Conservation (phyloP, 164 flowering plant genomes). For the Magnolia sinica region DNA sequence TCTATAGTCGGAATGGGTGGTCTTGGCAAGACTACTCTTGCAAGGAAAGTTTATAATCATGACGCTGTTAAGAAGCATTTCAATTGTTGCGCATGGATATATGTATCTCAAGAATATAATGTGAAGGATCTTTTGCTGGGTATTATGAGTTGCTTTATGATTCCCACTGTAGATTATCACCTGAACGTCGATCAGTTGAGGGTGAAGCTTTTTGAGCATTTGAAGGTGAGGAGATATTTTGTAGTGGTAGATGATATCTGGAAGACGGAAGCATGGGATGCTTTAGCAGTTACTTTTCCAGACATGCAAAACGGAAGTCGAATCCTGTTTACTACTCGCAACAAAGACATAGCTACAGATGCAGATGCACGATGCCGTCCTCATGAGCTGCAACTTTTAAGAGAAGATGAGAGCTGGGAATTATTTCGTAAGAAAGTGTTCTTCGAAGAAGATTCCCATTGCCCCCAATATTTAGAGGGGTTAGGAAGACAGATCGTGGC, state of each 20-base stretch:
- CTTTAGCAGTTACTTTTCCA: not conserved
- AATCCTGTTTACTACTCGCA: constrained; percentile 4
- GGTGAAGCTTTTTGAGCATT: not conserved
- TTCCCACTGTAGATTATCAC: too few relatives aligned
- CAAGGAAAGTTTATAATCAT: not conserved
- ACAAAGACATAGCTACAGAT: not conserved
- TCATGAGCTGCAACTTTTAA: not conserved
- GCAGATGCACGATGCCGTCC: not conserved
- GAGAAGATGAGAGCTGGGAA: not conserved
- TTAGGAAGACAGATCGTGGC: not conserved
- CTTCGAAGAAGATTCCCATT: not conserved
- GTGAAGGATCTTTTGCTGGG: not conserved
- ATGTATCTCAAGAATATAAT: not conserved
- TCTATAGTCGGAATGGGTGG: not conserved
- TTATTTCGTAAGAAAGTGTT: not conserved
- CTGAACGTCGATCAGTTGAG: not conserved
- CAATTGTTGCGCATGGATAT: not conserved
- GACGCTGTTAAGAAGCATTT: not conserved
- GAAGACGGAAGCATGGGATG: not conserved
- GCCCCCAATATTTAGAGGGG: not conserved
- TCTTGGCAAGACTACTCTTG: not conserved
- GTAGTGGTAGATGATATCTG: constrained; percentile 7
- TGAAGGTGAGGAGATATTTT: not conserved
- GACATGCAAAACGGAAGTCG: not conserved
- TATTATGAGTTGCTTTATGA: not conserved